Conservation (phyloP, 345 rosid species). For the Kandelia obovata region DNA sequence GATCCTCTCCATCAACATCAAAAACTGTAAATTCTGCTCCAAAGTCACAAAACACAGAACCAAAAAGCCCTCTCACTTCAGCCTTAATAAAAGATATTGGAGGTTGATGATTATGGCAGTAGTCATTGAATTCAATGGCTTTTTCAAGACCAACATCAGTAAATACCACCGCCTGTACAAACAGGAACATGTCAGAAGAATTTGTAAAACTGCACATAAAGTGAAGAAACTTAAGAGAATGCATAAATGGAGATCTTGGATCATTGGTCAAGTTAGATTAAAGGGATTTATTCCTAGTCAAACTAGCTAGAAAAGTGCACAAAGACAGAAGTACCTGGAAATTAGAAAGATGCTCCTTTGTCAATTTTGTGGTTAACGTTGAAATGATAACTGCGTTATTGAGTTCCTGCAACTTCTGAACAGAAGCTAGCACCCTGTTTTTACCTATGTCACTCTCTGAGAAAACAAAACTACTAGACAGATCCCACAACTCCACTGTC, state of each 20-base stretch:
- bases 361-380: conserved; percentile 62
- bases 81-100: conserved; percentile 87
- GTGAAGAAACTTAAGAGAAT: background rate
- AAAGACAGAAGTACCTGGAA: conserved; percentile 56
- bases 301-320: background rate
- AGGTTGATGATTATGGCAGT: conserved; percentile 81
- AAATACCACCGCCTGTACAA: conserved; percentile 81
- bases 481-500: conserved; percentile 81
- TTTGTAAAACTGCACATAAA: background rate
- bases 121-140: conserved; percentile 79
- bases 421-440: conserved; percentile 90
- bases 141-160: conserved; percentile 68
- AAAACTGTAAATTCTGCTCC: conserved; percentile 86
- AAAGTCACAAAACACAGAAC: conserved; percentile 91
- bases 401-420: conserved; percentile 93
- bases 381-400: conserved; percentile 79
- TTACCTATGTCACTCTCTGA: conserved; percentile 83
- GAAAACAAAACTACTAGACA: conserved; percentile 81
- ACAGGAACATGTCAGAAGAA: background rate
- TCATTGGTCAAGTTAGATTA: no score
- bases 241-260: background rate
- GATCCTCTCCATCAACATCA: conserved; percentile 96
- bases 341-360: conserved; percentile 70
- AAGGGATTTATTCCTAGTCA: background rate
- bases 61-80: conserved; percentile 97